Conservation (phyloP, 371 early-diverging fungal species). For the Cokeromyces recurvatus region DNA sequence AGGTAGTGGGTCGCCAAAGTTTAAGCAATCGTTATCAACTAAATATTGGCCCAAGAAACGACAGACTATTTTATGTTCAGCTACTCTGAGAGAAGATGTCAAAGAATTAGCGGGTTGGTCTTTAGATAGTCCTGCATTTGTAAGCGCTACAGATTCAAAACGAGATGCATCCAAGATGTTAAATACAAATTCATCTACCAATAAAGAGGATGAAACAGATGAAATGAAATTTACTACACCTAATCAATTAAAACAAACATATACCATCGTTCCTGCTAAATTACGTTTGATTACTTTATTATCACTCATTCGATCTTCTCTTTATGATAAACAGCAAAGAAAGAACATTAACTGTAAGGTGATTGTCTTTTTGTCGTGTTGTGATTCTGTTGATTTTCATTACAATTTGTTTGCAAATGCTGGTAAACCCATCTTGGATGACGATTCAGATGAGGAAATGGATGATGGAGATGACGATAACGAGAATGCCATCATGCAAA, state of each 20-base stretch:
- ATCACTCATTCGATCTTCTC: constrained; percentile 60
- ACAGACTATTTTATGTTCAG: constrained; percentile 91
- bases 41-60: constrained; percentile 61
- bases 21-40: constrained; percentile 13
- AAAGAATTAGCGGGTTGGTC: constrained; percentile 74
- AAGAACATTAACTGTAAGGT: constrained; percentile 51
- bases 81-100: constrained; percentile 86
- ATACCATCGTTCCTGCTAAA: constrained; percentile 83
- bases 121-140: constrained; percentile 67
- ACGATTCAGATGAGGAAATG: constrained; percentile 41
- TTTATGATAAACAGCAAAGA: constrained; percentile 41
- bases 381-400: constrained; percentile 93
- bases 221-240: constrained; percentile 60
- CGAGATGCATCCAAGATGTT: constrained; percentile 22
- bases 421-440: constrained; percentile 36
- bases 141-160: constrained; percentile 45
- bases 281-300: constrained; percentile 84
- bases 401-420: constrained; percentile 67
- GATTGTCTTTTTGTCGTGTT: constrained; percentile 87
- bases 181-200: constrained; percentile 7
- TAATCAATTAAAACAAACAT: constrained; percentile 80
- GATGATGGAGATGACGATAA: constrained; percentile 36
- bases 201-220: constrained; percentile 16
- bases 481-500: constrained; percentile 23
- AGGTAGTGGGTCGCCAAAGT: constrained; percentile 15